A percentile compares a stretch with the other conserved stretches of the same genome.
Conservation (phyloP, 257 asterid genomes). For the Solanum megistacrolobum region DNA sequence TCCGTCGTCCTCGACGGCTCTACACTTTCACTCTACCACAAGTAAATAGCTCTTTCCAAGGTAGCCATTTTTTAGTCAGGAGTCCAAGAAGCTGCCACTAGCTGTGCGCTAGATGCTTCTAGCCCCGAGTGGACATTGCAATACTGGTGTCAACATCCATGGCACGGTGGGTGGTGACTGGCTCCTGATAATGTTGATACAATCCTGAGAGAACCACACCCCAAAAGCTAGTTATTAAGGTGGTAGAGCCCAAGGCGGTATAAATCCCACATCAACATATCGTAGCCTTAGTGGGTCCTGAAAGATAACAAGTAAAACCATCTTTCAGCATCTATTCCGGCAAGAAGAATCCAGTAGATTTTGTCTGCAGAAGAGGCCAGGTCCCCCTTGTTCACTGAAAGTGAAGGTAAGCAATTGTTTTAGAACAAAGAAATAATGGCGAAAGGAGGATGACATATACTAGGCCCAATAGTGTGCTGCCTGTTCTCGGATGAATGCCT, state of each 20-base stretch:
- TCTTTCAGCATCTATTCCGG: conserved; percentile 19
- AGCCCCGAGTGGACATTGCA: background rate
- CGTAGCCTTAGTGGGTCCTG: background rate
- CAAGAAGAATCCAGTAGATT: conserved; percentile 26
- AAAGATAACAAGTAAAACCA: background rate
- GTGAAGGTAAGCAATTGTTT: conserved; percentile 12
- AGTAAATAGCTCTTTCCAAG: background rate
- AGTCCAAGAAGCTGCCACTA: background rate
- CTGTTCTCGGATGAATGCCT: background rate
- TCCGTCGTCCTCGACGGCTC: background rate
- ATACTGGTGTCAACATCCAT: background rate
- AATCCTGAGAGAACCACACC: background rate
- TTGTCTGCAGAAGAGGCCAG: conserved; percentile 13
- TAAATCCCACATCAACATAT: background rate
- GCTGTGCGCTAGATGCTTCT: background rate
- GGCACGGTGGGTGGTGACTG: background rate
- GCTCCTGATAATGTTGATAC: background rate
- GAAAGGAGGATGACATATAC: background rate
- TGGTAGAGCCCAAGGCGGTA: background rate
- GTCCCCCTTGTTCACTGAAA: conserved; percentile 21
- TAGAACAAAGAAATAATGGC: background rate
- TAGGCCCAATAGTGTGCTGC: background rate
- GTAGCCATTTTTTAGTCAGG: background rate
- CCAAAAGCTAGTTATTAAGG: background rate
- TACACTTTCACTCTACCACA: background rate